Conservation (phyloP, 768 basidiomycete species). For the Artomyces pyxidatus region DNA sequence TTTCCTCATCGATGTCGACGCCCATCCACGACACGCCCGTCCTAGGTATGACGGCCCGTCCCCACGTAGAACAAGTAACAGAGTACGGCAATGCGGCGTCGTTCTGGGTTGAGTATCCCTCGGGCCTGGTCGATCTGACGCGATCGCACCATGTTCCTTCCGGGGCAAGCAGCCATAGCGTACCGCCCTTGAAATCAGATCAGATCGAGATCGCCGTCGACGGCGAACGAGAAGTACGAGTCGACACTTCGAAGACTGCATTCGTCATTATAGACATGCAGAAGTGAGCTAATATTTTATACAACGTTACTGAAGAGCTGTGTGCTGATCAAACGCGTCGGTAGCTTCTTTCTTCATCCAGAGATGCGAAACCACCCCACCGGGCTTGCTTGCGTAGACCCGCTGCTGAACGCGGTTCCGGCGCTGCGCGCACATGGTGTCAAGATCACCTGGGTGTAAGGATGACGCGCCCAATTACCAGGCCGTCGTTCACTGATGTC, state of each 20-base stretch:
- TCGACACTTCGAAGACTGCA: slow-evolving; percentile 42
- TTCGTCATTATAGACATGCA: slow-evolving; percentile 70
- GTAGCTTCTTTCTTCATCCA: slow-evolving; percentile 58
- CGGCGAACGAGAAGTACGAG: slow-evolving; percentile 40
- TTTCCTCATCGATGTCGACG: background rate
- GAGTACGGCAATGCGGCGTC: slow-evolving; percentile 47
- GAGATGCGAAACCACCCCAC: slow-evolving; percentile 45
- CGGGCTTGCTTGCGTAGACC: slow-evolving; percentile 51
- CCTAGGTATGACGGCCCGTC: slow-evolving; percentile 38
- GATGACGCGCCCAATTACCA: background rate
- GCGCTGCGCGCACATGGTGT: slow-evolving; percentile 39
- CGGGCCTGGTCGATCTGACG: slow-evolving; percentile 54
- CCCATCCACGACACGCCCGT: slow-evolving; percentile 18
- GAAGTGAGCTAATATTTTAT: slow-evolving; percentile 50
- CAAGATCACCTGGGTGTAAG: slow-evolving; percentile 59
- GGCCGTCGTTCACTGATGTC: background rate
- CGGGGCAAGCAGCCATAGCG: slow-evolving; percentile 15
- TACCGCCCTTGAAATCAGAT: slow-evolving; percentile 1
- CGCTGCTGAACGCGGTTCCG: slow-evolving; percentile 41
- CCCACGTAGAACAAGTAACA: slow-evolving; percentile 34
- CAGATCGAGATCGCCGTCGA: slow-evolving; percentile 48
- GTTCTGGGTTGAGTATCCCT: slow-evolving; percentile 67
- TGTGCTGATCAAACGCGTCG: no score
- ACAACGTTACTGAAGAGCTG: no score
- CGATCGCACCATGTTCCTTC: slow-evolving; percentile 33